These are phyloP conservation scores for Dactylellina drechsleri DNA, from an alignment of 2,329 filamentous ascomycete genomes.

Conservation along the genomic window DNA sequence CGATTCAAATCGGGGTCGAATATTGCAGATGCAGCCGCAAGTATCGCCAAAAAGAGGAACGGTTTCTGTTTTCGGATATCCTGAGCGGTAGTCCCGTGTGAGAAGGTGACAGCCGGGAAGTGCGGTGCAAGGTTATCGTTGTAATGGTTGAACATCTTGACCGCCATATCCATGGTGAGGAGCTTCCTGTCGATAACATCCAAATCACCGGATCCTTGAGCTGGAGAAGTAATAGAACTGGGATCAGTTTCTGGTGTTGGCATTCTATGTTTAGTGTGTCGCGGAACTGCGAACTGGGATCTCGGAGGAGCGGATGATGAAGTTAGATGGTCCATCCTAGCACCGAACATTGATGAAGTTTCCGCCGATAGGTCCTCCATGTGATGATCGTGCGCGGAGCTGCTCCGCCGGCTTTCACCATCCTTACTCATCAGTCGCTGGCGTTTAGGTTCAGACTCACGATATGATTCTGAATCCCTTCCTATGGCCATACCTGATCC, in stretches of 20 bases:
- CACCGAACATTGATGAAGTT: slow-evolving; percentile 60
- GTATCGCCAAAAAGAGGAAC: slow-evolving; percentile 58
- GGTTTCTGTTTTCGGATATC: slow-evolving; percentile 57
- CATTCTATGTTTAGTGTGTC: slow-evolving; percentile 58
- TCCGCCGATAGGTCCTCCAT: slow-evolving; percentile 82
- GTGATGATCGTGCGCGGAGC: slow-evolving; percentile 69
- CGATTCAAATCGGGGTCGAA: slow-evolving; percentile 55
- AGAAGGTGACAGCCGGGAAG: slow-evolving; percentile 58
- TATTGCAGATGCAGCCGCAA: slow-evolving; percentile 57
- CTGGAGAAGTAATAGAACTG: slow-evolving; percentile 54
- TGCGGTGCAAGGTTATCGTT: slow-evolving; percentile 57
- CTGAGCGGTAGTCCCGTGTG: slow-evolving; percentile 55
- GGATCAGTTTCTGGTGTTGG: slow-evolving; percentile 53
- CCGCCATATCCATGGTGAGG: slow-evolving; percentile 66
- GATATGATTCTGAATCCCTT: slow-evolving; percentile 41
- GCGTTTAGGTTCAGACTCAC: slow-evolving; percentile 55
- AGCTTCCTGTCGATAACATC: slow-evolving; percentile 67
- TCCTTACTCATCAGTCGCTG: slow-evolving; percentile 54
- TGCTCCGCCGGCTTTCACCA: slow-evolving; percentile 39
- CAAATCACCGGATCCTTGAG: slow-evolving; percentile 41
- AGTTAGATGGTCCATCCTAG: slow-evolving; percentile 43
- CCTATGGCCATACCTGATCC: slow-evolving; percentile 13
- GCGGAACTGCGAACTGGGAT: slow-evolving; percentile 48
- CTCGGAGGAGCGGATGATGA: slow-evolving; percentile 52
- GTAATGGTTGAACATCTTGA: slow-evolving; percentile 62